A percentile compares a stretch with the other conserved stretches of the same genome.
Conservation (phyloP, 345 rosid species). For the Murraya koenigii region DNA sequence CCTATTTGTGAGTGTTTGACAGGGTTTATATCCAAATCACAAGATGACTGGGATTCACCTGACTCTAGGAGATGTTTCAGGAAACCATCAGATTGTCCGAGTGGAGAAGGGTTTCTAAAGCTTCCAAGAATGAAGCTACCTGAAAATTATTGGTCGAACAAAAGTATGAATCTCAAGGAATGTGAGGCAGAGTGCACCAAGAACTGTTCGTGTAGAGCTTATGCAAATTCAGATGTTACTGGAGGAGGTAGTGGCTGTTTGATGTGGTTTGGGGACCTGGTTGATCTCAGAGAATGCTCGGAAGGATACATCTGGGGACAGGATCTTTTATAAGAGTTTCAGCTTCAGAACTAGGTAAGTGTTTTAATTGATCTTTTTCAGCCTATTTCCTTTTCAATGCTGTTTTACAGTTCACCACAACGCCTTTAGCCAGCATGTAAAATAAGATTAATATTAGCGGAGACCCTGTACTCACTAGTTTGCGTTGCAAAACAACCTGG, state of each 20-base stretch:
- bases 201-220: constrained; percentile 37
- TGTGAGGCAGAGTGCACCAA: constrained; percentile 23
- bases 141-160: constrained; percentile 5
- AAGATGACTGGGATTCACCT: constrained; percentile 1
- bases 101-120: constrained; percentile 21
- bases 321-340: constrained; percentile 25
- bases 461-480: not conserved
- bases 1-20: constrained; percentile 17
- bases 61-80: not conserved
- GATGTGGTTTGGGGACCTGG: constrained; percentile 32
- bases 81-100: constrained; percentile 16
- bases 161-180: constrained; percentile 21
- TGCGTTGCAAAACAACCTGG: not conserved
- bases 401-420: not conserved
- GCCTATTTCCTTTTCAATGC: not conserved
- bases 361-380: not conserved
- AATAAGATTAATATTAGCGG: not conserved
- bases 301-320: constrained; percentile 19
- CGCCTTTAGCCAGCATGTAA: not conserved
- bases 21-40: constrained; percentile 8
- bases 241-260: constrained; percentile 35
- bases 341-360: constrained; percentile 26
- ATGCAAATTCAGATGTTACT: constrained; percentile 16
- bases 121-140: constrained; percentile 33
- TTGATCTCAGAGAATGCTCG: constrained; percentile 11